Evolutionary conservation across 805 yeast genomes (phyloP).

Genomic region (Sugiyamaella qingdaonensis): DNA sequence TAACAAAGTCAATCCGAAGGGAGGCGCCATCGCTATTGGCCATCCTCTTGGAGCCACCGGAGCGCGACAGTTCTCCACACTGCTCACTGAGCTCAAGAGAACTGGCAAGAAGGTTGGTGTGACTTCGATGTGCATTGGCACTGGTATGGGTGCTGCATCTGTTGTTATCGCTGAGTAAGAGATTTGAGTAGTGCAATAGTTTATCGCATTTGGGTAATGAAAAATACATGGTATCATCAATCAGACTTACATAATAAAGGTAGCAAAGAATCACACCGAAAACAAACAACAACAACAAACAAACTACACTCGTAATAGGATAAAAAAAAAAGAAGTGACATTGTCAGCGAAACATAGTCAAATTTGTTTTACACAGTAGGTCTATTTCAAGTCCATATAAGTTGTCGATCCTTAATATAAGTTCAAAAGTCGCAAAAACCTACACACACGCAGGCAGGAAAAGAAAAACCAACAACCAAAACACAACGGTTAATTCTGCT

Average conservation of each 20-base stretch:
- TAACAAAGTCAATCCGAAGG: conserved; percentile 78
- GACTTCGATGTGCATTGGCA: conserved; percentile 95
- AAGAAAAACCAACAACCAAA: neutral
- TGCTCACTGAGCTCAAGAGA: conserved; percentile 68
- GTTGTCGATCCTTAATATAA: neutral
- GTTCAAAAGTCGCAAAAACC: neutral
- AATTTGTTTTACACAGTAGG: too few species aligned
- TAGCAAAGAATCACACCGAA: too few species aligned
- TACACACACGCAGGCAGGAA: neutral
- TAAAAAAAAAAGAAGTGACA: too few species aligned
- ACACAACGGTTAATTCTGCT: neutral
- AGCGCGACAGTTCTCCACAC: conserved; percentile 88
- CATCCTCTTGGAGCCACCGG: conserved; percentile 92
- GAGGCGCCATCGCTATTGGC: conserved; percentile 96
- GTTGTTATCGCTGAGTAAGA: conserved; percentile 70
- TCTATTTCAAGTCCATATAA: too few species aligned
- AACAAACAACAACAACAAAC: too few species aligned
- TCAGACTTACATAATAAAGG: too few species aligned
- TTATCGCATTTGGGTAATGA: neutral
- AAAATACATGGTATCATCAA: too few species aligned
- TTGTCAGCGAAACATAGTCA: too few species aligned
- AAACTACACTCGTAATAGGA: too few species aligned
- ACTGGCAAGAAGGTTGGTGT: conserved; percentile 77
- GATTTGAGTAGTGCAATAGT: conserved; percentile 1
- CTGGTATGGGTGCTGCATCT: conserved; percentile 98